Percentiles rank a stretch among this genome's conserved stretches.
These are phyloP conservation scores for Fusarium sp. DNA, from an alignment of 2,329 filamentous ascomycete genomes.

Conservation along the genomic window DNA sequence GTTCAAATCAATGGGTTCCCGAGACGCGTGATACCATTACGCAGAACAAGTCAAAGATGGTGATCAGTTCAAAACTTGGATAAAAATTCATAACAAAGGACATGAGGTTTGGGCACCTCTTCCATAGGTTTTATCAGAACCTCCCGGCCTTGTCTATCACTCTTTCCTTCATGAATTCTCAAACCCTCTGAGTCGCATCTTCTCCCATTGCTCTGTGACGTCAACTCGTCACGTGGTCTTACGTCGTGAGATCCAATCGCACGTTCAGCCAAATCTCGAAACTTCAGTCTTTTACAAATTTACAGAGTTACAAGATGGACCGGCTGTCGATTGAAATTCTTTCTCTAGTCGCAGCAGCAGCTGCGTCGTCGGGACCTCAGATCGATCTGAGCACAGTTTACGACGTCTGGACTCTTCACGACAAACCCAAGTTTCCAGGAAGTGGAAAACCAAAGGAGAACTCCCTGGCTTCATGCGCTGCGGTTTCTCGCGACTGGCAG, in stretches of 20 bases:
- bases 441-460: neutral
- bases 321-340: constrained; percentile 5
- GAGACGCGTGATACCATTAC: too few relatives aligned
- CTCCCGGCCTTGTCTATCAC: too few relatives aligned
- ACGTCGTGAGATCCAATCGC: neutral
- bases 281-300: neutral
- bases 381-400: neutral
- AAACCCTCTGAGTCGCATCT: too few relatives aligned
- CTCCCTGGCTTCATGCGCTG: constrained; percentile 1
- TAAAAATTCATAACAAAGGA: too few relatives aligned
- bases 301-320: neutral
- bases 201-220: too few relatives aligned
- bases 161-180: too few relatives aligned
- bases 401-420: constrained; percentile 6
- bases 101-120: too few relatives aligned
- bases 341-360: constrained; percentile 1
- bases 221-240: constrained; percentile 5
- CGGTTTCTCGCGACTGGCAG: constrained; percentile 14
- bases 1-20: too few relatives aligned
- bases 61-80: too few relatives aligned
- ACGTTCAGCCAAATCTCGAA: neutral
- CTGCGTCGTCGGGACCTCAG: neutral
- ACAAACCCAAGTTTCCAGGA: neutral
- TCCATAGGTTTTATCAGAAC: too few relatives aligned
- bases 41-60: too few relatives aligned